phyloP scores from a whole-genome alignment of 768 basidiomycete species.

The Lentinula sp. region DNA sequence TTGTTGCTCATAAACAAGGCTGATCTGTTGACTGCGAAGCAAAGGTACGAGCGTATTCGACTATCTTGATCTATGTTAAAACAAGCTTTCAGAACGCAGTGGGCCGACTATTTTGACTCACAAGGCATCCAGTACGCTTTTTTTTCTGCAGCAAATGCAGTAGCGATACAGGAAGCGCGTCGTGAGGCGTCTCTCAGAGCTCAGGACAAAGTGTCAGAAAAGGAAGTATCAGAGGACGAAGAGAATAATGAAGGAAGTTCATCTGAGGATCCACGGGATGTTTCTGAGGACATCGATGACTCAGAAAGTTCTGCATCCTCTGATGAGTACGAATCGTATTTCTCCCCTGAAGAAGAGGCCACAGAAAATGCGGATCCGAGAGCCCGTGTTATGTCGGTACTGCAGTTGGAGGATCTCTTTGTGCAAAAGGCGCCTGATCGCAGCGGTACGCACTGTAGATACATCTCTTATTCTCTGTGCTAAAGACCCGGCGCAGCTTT shows the following conservation, averaged over 20 bases:
- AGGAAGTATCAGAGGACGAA: conserved; percentile 11
- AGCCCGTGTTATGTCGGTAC: conserved; percentile 74
- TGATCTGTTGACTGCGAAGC: conserved; percentile 80
- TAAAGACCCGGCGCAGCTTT: conserved; percentile 43
- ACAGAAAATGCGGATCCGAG: conserved; percentile 53
- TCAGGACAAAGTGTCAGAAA: conserved; percentile 9
- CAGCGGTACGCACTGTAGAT: conserved; percentile 36
- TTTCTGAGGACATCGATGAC: conserved; percentile 22
- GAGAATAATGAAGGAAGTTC: conserved; percentile 14
- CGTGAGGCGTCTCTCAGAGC: conserved; percentile 35
- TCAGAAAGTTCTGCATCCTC: conserved; percentile 17
- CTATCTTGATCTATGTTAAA: background rate
- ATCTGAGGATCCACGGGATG: conserved; percentile 16
- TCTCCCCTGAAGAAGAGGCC: conserved; percentile 49
- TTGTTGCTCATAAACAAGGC: conserved; percentile 93
- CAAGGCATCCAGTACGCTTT: conserved; percentile 79
- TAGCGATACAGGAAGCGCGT: conserved; percentile 74
- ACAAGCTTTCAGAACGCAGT: conserved; percentile 47
- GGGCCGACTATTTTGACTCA: conserved; percentile 89
- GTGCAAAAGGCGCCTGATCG: conserved; percentile 63
- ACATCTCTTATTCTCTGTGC: background rate
- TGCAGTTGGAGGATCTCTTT: conserved; percentile 86
- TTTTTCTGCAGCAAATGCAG: conserved; percentile 87
- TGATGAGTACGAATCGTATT: conserved; percentile 28
- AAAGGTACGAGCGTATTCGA: conserved; percentile 52